Conservation (phyloP, 495 filamentous ascomycete genomes). For the Chaetomium tenue region DNA sequence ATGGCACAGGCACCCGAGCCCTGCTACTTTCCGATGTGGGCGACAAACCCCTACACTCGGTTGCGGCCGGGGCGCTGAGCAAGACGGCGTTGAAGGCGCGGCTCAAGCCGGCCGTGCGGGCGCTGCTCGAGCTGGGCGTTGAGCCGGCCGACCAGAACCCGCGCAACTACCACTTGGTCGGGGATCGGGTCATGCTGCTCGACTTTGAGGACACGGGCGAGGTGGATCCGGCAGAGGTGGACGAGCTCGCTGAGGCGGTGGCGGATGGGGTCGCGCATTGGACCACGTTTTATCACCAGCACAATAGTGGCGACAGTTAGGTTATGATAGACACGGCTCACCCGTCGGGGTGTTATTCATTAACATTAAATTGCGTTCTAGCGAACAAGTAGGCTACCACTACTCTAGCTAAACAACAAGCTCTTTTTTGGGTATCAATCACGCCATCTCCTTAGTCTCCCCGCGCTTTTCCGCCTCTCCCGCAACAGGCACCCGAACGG, state of each 20-base stretch:
- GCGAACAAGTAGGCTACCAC: not conserved
- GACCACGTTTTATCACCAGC: slow-evolving; percentile 4
- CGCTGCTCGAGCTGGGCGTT: too few relatives aligned
- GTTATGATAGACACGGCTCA: not conserved
- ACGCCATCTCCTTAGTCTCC: not conserved
- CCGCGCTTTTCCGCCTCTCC: not conserved
- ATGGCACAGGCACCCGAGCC: too few relatives aligned
- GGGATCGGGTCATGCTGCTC: too few relatives aligned
- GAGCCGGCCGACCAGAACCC: too few relatives aligned
- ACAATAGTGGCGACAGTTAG: not conserved
- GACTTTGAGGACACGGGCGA: too few relatives aligned
- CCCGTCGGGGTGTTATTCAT: not conserved
- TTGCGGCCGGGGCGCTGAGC: too few relatives aligned
- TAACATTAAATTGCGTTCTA: not conserved
- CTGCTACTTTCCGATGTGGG: too few relatives aligned
- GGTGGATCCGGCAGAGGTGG: not conserved
- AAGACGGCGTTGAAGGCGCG: too few relatives aligned
- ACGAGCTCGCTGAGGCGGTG: not conserved
- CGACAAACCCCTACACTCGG: too few relatives aligned
- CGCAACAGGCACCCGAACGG: not conserved
- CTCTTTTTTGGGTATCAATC: not conserved
- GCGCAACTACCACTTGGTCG: too few relatives aligned
- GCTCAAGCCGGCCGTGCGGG: too few relatives aligned
- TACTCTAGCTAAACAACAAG: not conserved
- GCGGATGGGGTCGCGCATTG: not conserved